Evolutionary conservation across 2,329 filamentous ascomycete species (phyloP), one percentile per base, ranked within the genome.

Genomic region (Epichloe festucae): DNA sequence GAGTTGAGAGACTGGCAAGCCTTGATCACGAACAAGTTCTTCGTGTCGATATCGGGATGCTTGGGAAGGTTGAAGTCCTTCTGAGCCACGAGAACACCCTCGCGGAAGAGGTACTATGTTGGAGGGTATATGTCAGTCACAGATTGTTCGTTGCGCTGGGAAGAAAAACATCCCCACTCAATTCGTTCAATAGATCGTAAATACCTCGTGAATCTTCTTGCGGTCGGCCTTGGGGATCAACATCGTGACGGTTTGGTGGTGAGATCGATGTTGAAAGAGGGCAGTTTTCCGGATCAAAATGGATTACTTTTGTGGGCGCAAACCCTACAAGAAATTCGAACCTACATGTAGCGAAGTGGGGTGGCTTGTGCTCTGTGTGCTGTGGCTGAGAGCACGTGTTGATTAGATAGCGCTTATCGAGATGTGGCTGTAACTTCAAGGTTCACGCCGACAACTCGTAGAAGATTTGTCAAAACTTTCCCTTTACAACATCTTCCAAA

Each of bases 1-100:
- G 90, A 96, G 79, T 84, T 95, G 70, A 98, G 84, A 60, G 93
- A 98, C 81, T 98, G 93, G 78, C 84, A 85, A 69, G 93, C 93
- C 85, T 98, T 98, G 84, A 98, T 88, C 74, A 97, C 91, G 74
- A 76, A 97, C 68, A 98, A 88, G 84, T 98, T 98, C 86, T 95
- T 95, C 75, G 89, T 95, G 80, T 96, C 93, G 74, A 97, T 93
- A 68, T 98, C 91, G 71, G 81, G 81, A 81, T 98, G 93, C 85
- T 95, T 94, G 73, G 88, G 85, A 67, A 90, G 87, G 81, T 95
- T 94, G 84, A 84, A 96, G 82, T 98, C 89, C 84, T 98, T 97
- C 81, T 94, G 90, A 65, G 93, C 93, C 73, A 97, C 91, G 79
- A 97, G 88, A 62, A 89, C 86, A 68, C 81, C 81, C 79, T 85